Evolutionary conservation across 345 rosid species (phyloP).

Genomic region (Moricandia arvensis): DNA sequence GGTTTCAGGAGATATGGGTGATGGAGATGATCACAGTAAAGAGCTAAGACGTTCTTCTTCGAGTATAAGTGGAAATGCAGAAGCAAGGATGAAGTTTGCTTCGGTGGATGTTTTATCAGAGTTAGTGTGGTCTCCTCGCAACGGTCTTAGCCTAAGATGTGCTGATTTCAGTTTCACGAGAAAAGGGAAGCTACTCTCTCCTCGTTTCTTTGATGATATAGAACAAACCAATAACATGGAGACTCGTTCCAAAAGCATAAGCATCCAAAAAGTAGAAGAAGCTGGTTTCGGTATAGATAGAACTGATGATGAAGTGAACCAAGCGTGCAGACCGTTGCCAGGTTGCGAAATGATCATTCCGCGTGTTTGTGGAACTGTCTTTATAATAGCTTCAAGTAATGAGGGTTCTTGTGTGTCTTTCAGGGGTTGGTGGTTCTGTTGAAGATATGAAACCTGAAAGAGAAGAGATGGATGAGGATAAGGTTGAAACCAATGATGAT

Average conservation of each 20-base stretch:
- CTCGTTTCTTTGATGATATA: slow-evolving; percentile 41
- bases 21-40: slow-evolving; percentile 39
- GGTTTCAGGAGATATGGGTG: slow-evolving; percentile 45
- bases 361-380: not conserved
- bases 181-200: slow-evolving; percentile 41
- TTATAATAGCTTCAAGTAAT: not conserved
- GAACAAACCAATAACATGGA: slow-evolving; percentile 42
- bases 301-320: slow-evolving; percentile 31
- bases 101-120: slow-evolving; percentile 65
- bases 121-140: slow-evolving; percentile 90
- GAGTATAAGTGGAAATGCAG: slow-evolving; percentile 68
- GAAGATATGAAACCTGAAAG: slow-evolving; percentile 27
- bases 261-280: slow-evolving; percentile 8
- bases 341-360: not conserved
- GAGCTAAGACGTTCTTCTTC: slow-evolving; percentile 34
- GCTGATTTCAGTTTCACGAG: slow-evolving; percentile 59
- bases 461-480: not conserved
- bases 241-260: slow-evolving; percentile 20
- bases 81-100: slow-evolving; percentile 46
- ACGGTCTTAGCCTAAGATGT: slow-evolving; percentile 70
- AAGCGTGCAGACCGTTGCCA: slow-evolving; percentile 29
- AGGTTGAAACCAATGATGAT: not conserved
- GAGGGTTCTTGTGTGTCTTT: slow-evolving; percentile 20
- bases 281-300: not conserved
- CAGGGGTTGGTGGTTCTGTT: slow-evolving; percentile 32